Evolutionary conservation across 176 grass and related monocot species (phyloP), one percentile per base, ranked within the genome.

Genomic region (Bolboschoenus planiculmis): DNA sequence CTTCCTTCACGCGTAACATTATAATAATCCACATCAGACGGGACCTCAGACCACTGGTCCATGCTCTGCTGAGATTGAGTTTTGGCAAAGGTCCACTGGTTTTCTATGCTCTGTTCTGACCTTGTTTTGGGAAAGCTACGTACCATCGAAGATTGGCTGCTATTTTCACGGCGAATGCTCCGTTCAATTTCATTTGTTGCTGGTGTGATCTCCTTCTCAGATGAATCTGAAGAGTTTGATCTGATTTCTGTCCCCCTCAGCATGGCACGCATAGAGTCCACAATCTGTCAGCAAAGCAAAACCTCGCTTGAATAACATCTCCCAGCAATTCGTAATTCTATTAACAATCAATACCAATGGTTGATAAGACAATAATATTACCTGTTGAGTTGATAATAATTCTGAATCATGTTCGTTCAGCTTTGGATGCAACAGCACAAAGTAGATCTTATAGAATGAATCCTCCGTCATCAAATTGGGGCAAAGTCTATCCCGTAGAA

Each of bases 391-490:
- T 30, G 79, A 83, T 78, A 78, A 9, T 84, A 91, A 89, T 86
- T 95, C 92, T 57, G 89, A 91, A 90, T 79, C 86, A 88, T 93
- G 95, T 36, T 91, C 85, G 78, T 79, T 85, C 15, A 98, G 89
- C n/a, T 85, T 91, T 2, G 87, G 81, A 63, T 94, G 87, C 81
- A 95, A 93, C 55, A 97, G 40, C 26, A 63, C 88, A 80, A 97
- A 97, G 83, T 97, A 97, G 65, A 94, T 94, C 88, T 87, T 97
- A 88, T 90, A 97, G 87, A 97, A 97, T 18, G 85, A 58, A 53
- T 87, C 84, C 77, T 90, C 87, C 82, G 85, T 88, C 90, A 94
- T 91, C 24, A 81, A 88, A 78, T 87, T 78, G 87, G 92, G 92
- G 51, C 95, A 97, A 70, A 97, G 90, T 54, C 46, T 88, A 83